These are phyloP conservation scores for Clarireedia sp. DNA, from an alignment of 2,329 filamentous ascomycete species.

Conservation along the genomic window DNA sequence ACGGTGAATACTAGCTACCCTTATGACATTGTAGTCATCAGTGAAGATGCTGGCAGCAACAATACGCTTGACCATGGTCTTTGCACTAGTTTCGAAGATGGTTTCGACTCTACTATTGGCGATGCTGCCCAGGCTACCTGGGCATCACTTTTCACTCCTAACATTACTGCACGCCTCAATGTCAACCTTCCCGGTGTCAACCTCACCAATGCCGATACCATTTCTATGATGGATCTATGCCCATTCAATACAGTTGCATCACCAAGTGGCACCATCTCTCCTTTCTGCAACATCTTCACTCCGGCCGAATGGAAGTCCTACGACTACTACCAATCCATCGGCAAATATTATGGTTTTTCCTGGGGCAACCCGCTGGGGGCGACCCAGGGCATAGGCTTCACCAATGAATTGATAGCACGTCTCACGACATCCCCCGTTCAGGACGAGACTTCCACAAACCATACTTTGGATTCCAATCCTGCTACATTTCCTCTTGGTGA, in stretches of 20 bases:
- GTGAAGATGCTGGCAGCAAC: slow-evolving; percentile 59
- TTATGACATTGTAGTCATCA: slow-evolving; percentile 56
- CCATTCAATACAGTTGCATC: slow-evolving; percentile 74
- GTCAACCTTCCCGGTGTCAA: slow-evolving; percentile 58
- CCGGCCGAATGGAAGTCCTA: slow-evolving; percentile 67
- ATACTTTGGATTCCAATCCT: slow-evolving; percentile 60
- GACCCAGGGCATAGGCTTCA: slow-evolving; percentile 79
- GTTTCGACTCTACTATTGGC: slow-evolving; percentile 41
- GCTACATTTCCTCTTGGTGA: slow-evolving; percentile 64
- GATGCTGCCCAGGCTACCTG: slow-evolving; percentile 48
- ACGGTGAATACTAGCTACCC: slow-evolving; percentile 36
- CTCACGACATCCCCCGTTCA: slow-evolving; percentile 60
- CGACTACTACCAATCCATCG: slow-evolving; percentile 71
- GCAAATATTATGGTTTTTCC: slow-evolving; percentile 79
- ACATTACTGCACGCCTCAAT: slow-evolving; percentile 65
- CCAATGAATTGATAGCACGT: slow-evolving; percentile 79
- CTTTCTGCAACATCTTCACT: slow-evolving; percentile 72
- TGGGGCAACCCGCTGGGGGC: slow-evolving; percentile 70
- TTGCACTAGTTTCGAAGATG: slow-evolving; percentile 63
- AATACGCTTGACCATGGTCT: slow-evolving; percentile 73
- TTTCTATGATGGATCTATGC: slow-evolving; percentile 81
- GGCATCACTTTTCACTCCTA: slow-evolving; percentile 53
- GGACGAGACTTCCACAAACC: slow-evolving; percentile 70
- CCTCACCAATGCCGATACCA: slow-evolving; percentile 52
- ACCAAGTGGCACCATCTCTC: slow-evolving; percentile 46